Base-by-base conservation (phyloP, 768 basidiomycete genomes). In the Mycena epipterygia region DNA sequence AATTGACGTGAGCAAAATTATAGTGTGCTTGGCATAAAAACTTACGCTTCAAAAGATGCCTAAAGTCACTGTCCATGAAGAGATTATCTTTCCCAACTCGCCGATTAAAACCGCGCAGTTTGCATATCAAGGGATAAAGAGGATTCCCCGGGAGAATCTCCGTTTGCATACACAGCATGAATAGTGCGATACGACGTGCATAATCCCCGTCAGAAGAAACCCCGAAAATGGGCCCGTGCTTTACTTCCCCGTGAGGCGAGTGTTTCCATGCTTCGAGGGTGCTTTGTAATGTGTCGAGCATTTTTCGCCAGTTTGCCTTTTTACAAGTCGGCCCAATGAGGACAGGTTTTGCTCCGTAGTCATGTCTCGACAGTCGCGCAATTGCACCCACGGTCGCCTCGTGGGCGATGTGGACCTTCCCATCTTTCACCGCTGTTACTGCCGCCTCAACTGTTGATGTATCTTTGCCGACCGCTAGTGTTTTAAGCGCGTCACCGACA, bases 331-430 rank as follows among this genome's bases (percentile, higher is more conserved):
- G 73, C 21, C 49, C 61, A 13, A 76, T 41, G 9, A 75, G 23
- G 19, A 77, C 65, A 2, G 76, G 76, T 29, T 72, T 73, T 0
- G 75, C 74, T 17, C 75, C 75, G 35, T 75, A 75, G 19, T 68
- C n/a, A 2, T 8, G 16, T 29, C 16, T 21, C 11, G 59, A 72
- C 42, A 52, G 64, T 17, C 72, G 69, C 0, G 74, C 60, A 41
- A 79, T 62, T 2, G 79, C 79, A 16, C 72, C 74, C 1, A 81
- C 79, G 58, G 78, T 75, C 8, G 74, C 65, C 61, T 82, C 80
- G 48, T 78, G 58, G 5, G 74, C 80, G 49, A 80, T 62, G 67
- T 81, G 79, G 1, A 80, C 64, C 16, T 55, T 71, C 0, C 73
- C 75, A 0, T 75, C 72, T 0, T 41, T 51, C 3, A 80, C 70